Percentiles rank a stretch among this genome's conserved stretches.
Conservation (phyloP, 2,329 filamentous ascomycete genomes). For the Penicillium polonicum region DNA sequence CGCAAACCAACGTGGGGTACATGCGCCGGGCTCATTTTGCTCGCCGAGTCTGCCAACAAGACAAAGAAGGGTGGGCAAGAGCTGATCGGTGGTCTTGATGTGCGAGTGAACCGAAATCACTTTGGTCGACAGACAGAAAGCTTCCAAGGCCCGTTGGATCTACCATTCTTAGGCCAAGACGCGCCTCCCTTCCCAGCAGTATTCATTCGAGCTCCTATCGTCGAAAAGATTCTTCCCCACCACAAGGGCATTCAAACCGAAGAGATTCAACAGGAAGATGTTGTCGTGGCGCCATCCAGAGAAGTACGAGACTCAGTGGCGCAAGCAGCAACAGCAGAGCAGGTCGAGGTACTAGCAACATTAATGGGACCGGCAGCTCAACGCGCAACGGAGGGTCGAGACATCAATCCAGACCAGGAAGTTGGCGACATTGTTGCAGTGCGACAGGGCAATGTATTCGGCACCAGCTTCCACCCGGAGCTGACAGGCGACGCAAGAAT, state of each 20-base stretch:
- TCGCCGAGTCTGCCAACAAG: conserved; percentile 82
- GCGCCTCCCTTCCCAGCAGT: conserved; percentile 68
- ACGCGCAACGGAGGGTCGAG: conserved; percentile 46
- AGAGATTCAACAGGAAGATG: conserved; percentile 50
- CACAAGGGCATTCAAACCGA: conserved; percentile 51
- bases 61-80: conserved; percentile 91
- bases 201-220: conserved; percentile 92
- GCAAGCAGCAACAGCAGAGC: conserved; percentile 44
- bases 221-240: conserved; percentile 71
- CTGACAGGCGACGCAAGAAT: conserved; percentile 84
- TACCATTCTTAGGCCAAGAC: conserved; percentile 63
- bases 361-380: conserved; percentile 54
- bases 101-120: conserved; percentile 89
- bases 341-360: conserved; percentile 60
- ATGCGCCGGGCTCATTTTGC: conserved; percentile 88
- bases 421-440: conserved; percentile 80
- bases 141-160: conserved; percentile 72
- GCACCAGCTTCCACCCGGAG: conserved; percentile 94
- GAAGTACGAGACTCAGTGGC: conserved; percentile 47
- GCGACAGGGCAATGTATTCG: conserved; percentile 85
- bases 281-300: conserved; percentile 58
- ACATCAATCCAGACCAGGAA: conserved; percentile 42
- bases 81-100: conserved; percentile 85
- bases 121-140: conserved; percentile 92
- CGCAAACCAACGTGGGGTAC: conserved; percentile 92